These are phyloP conservation scores for Lentinula sp. DNA, from an alignment of 768 basidiomycete genomes.

Conservation along the genomic window DNA sequence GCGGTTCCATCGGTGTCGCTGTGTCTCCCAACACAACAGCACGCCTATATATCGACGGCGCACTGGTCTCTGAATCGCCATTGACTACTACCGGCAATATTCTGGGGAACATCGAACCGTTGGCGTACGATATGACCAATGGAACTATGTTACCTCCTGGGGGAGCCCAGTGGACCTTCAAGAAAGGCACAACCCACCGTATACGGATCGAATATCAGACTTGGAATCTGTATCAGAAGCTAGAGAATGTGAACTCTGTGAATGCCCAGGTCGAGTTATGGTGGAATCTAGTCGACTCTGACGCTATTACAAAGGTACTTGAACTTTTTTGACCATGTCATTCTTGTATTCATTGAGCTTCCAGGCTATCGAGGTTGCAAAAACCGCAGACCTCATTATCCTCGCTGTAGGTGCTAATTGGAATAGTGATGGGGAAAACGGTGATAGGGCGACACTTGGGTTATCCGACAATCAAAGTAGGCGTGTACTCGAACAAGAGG, in stretches of 20 bases:
- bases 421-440: conserved; percentile 21
- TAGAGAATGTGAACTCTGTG: conserved; percentile 16
- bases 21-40: conserved; percentile 17
- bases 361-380: conserved; percentile 18
- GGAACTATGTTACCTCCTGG: conserved; percentile 15
- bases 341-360: not conserved
- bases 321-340: too few relatives aligned
- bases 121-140: conserved; percentile 11
- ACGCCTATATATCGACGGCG: conserved; percentile 15
- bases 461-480: conserved; percentile 17
- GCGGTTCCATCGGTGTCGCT: conserved; percentile 18
- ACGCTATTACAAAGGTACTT: conserved; percentile 1
- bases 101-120: conserved; percentile 15
- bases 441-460: conserved; percentile 17
- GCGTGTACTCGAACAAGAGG: not conserved
- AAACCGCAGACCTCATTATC: conserved; percentile 16
- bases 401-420: conserved; percentile 20
- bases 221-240: conserved; percentile 15
- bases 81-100: conserved; percentile 13
- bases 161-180: conserved; percentile 13
- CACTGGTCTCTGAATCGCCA: conserved; percentile 10
- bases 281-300: conserved; percentile 17
- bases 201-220: conserved; percentile 16
- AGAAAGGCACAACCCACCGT: conserved; percentile 12
- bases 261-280: conserved; percentile 19